phyloP scores from a whole-genome alignment of 805 yeast species.

The Saccharomycopsis capsularis region DNA sequence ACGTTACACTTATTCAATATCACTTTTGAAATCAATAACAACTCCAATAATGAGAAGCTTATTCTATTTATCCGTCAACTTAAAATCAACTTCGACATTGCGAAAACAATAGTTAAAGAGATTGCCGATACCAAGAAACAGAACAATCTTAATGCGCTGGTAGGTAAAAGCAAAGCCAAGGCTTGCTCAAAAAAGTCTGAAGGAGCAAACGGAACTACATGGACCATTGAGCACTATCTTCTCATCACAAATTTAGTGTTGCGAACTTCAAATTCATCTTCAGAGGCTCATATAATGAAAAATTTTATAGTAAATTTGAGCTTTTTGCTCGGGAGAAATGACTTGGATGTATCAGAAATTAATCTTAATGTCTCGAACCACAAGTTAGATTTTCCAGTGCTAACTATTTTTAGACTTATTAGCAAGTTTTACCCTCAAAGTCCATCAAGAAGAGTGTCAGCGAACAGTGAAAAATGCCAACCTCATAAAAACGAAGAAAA shows the following conservation, averaged over 20 bases:
- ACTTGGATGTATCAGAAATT: constrained; percentile 1
- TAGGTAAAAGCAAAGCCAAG: no score
- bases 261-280: background rate
- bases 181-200: no score
- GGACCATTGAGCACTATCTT: background rate
- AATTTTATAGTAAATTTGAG: constrained; percentile 1
- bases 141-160: no score
- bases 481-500: no score
- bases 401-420: background rate
- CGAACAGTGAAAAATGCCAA: no score
- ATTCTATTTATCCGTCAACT: constrained; percentile 2
- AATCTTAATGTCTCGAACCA: background rate
- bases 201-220: background rate
- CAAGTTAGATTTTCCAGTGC: background rate
- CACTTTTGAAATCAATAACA: constrained; percentile 5
- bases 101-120: background rate
- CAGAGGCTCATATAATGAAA: background rate
- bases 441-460: no score
- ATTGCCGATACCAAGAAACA: background rate
- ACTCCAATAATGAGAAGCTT: constrained; percentile 2
- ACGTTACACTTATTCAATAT: constrained; percentile 22
- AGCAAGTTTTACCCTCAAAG: background rate
- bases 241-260: background rate
- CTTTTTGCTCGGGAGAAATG: background rate
- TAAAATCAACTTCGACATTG: background rate